These are phyloP conservation scores for Coemansia reversa DNA, from an alignment of 192 early-diverging fungal species.

Conservation along the genomic window DNA sequence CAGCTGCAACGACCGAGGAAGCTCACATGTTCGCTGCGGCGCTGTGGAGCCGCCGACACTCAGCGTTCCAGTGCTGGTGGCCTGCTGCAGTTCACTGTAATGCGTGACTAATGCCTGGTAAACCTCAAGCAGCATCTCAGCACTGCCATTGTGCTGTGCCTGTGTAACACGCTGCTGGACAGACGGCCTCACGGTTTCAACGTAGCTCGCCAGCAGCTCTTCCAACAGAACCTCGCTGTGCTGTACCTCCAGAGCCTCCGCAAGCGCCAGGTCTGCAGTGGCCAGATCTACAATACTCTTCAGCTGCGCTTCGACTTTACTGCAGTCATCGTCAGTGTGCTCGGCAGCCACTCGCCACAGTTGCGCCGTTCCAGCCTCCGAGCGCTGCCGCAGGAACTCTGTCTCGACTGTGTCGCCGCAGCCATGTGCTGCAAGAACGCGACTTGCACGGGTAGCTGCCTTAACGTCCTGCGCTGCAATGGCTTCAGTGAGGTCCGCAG, in stretches of 20 bases:
- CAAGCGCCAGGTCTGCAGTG: slow-evolving; percentile 25
- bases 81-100: slow-evolving; percentile 5
- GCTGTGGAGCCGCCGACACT: slow-evolving; percentile 26
- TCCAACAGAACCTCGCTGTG: slow-evolving; percentile 17
- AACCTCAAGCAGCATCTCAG: slow-evolving; percentile 3
- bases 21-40: background rate
- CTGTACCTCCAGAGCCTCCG: slow-evolving; percentile 25
- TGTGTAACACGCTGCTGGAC: slow-evolving; percentile 7
- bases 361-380: slow-evolving; percentile 13
- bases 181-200: slow-evolving; percentile 20
- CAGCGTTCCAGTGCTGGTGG: slow-evolving; percentile 10
- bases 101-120: slow-evolving; percentile 20
- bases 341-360: slow-evolving; percentile 17
- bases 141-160: background rate
- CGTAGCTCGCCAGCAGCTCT: slow-evolving; percentile 10
- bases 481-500: slow-evolving; percentile 11
- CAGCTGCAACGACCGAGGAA: slow-evolving; percentile 28
- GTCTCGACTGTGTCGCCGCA: slow-evolving; percentile 15
- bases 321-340: background rate
- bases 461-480: slow-evolving; percentile 14
- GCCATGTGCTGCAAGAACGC: slow-evolving; percentile 23
- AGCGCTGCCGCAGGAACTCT: slow-evolving; percentile 17
- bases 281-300: slow-evolving; percentile 11
- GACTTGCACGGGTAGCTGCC: slow-evolving; percentile 4
- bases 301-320: slow-evolving; percentile 11